These are phyloP conservation scores for Echeveria elegans DNA, from an alignment of 164 flowering plant species.

Conservation along the genomic window DNA sequence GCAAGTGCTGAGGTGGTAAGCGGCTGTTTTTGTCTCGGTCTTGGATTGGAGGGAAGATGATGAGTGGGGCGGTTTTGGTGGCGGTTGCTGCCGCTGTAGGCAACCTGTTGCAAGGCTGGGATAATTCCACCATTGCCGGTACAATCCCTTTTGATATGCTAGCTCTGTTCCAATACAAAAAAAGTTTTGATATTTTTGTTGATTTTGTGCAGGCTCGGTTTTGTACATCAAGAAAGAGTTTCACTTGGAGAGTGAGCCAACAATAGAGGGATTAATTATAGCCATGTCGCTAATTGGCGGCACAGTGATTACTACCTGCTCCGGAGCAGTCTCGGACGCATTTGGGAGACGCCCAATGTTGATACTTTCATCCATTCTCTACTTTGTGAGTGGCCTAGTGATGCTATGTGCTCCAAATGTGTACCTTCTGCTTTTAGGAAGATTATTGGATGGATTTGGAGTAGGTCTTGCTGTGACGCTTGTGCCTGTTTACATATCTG, in stretches of 20 bases:
- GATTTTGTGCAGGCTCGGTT: slow-evolving; percentile 16
- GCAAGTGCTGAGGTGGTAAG: neutral
- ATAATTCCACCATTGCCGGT: slow-evolving; percentile 96
- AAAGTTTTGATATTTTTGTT: neutral
- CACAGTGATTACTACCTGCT: slow-evolving; percentile 27
- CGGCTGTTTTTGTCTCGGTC: no score
- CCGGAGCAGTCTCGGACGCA: slow-evolving; percentile 25
- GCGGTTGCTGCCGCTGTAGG: slow-evolving; percentile 90
- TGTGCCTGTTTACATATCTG: slow-evolving; percentile 34
- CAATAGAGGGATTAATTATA: slow-evolving; percentile 27
- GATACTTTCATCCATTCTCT: slow-evolving; percentile 24
- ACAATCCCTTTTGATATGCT: neutral
- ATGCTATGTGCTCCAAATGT: slow-evolving; percentile 35
- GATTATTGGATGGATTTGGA: slow-evolving; percentile 32
- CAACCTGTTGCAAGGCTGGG: slow-evolving; percentile 95
- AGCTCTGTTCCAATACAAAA: no score
- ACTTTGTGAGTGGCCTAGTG: slow-evolving; percentile 25
- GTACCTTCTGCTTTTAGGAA: slow-evolving; percentile 23
- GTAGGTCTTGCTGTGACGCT: slow-evolving; percentile 32
- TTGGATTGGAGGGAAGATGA: slow-evolving; percentile 19
- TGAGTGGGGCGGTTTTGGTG: slow-evolving; percentile 75
- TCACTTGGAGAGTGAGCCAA: slow-evolving; percentile 16
- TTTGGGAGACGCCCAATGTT: slow-evolving; percentile 32
- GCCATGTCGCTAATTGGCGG: slow-evolving; percentile 34
- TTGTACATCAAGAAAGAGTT: slow-evolving; percentile 29